phyloP scores from a whole-genome alignment of 331 rosid species.

The Saraca asoca region DNA sequence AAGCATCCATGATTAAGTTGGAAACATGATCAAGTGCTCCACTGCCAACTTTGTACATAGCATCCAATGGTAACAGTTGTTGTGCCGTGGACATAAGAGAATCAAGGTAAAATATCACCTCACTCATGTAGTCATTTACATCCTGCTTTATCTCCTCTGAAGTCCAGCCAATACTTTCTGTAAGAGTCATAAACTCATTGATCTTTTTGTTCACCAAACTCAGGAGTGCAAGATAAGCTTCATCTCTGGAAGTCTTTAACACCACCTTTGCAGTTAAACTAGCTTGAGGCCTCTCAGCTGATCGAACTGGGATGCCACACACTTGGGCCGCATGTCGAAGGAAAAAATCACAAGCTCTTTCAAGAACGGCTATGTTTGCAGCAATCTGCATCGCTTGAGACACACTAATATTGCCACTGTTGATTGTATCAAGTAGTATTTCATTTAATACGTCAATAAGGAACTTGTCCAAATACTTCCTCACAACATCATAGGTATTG shows the following conservation, averaged over 20 bases:
- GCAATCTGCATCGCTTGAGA: slow-evolving; percentile 96
- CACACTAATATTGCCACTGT: slow-evolving; percentile 53
- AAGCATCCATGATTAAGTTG: slow-evolving; percentile 61
- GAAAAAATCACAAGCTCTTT: slow-evolving; percentile 88
- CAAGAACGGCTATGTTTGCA: slow-evolving; percentile 80
- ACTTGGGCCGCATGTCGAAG: slow-evolving; percentile 70
- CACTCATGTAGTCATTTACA: slow-evolving; percentile 71
- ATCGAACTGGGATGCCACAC: slow-evolving; percentile 51
- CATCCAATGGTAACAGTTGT: slow-evolving; percentile 80
- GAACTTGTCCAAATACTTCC: slow-evolving; percentile 69
- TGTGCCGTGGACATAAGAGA: slow-evolving; percentile 82
- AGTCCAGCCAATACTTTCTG: slow-evolving; percentile 68
- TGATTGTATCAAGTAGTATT: slow-evolving; percentile 57
- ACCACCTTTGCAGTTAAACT: slow-evolving; percentile 73
- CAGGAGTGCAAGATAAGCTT: slow-evolving; percentile 65
- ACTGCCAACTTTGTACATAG: slow-evolving; percentile 71
- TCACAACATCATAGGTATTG: slow-evolving; percentile 58
- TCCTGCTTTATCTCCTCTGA: slow-evolving; percentile 62
- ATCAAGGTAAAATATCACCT: slow-evolving; percentile 76
- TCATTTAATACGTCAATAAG: slow-evolving; percentile 73
- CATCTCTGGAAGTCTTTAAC: slow-evolving; percentile 72
- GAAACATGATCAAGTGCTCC: slow-evolving; percentile 86
- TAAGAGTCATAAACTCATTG: slow-evolving; percentile 72
- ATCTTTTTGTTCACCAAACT: slow-evolving; percentile 64
- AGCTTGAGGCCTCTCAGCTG: slow-evolving; percentile 66